phyloP scores from a whole-genome alignment of 345 rosid genomes.

The Linum tenue region DNA sequence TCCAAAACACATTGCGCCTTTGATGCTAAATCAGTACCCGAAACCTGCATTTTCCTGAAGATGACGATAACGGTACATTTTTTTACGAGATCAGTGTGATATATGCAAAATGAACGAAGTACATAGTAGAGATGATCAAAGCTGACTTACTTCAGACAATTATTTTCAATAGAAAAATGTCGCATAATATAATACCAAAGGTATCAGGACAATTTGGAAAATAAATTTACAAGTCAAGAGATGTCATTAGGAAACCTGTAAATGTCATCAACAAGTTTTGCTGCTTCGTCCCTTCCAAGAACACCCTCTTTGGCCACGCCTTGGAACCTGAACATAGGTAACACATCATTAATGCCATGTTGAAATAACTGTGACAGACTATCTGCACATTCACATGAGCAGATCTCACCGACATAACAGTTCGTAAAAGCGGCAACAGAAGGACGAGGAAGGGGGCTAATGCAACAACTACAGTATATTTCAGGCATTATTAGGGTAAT shows the following conservation, averaged over 20 bases:
- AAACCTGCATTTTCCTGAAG: conserved; percentile 79
- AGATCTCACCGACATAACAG: not conserved
- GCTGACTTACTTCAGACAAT: not conserved
- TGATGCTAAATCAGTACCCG: conserved; percentile 86
- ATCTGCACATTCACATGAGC: not conserved
- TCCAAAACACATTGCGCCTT: conserved; percentile 62
- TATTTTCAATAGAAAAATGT: not conserved
- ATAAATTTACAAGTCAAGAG: not conserved
- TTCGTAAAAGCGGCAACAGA: not conserved
- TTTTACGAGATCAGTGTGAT: conserved; percentile 7
- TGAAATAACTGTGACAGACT: not conserved
- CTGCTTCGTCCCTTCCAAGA: conserved; percentile 70
- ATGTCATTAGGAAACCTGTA: conserved; percentile 49
- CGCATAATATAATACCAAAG: not conserved
- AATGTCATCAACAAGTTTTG: conserved; percentile 79
- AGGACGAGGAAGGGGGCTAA: not conserved
- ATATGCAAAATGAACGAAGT: conserved; percentile 7
- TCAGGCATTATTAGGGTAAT: not conserved
- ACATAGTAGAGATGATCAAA: not conserved
- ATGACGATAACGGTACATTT: conserved; percentile 15
- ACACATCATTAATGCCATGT: not conserved
- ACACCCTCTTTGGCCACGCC: conserved; percentile 61
- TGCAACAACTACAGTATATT: not conserved
- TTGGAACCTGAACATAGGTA: conserved; percentile 44
- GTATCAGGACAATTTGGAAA: not conserved